These are phyloP conservation scores for Bothriochloa decipiens DNA, from an alignment of 176 grass and related monocot genomes.

Conservation along the genomic window DNA sequence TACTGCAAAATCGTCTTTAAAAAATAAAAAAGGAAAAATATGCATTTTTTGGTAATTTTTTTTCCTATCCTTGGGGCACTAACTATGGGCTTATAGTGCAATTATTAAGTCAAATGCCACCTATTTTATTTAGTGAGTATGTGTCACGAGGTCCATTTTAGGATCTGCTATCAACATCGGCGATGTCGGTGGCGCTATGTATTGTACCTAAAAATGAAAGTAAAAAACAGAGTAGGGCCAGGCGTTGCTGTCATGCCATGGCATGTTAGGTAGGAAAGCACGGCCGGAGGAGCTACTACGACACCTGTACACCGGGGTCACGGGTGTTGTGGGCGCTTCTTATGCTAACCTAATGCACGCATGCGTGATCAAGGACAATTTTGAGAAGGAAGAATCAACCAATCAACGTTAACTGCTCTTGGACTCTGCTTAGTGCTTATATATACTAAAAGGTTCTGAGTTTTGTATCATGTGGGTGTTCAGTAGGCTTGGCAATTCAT, in stretches of 20 bases:
- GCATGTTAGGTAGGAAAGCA: conserved; percentile 52
- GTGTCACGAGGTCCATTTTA: conserved; percentile 45
- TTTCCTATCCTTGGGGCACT: conserved; percentile 23
- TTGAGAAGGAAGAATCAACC: conserved; percentile 35
- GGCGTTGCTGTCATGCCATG: conserved; percentile 41
- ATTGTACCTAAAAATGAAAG: not conserved
- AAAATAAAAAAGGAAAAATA: not conserved
- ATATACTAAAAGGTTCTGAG: conserved; percentile 11
- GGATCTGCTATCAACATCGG: conserved; percentile 46
- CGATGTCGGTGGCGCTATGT: conserved; percentile 42
- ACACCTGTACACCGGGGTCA: conserved; percentile 24
- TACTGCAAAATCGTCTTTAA: conserved; percentile 1
- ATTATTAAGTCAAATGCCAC: conserved; percentile 19
- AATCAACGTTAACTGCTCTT: conserved; percentile 33
- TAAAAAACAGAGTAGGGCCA: conserved; percentile 37
- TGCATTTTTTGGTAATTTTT: not conserved
- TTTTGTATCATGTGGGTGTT: conserved; percentile 35
- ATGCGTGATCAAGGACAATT: conserved; percentile 24
- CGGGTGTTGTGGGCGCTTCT: not conserved
- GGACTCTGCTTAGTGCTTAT: conserved; percentile 6
- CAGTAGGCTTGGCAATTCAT: not conserved
- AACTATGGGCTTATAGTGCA: not conserved
- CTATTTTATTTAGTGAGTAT: conserved; percentile 19
- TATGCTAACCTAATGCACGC: not conserved
- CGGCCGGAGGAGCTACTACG: conserved; percentile 31